These are phyloP conservation scores for Penicillium roqueforti DNA, from an alignment of 495 filamentous ascomycete genomes.

Conservation along the genomic window DNA sequence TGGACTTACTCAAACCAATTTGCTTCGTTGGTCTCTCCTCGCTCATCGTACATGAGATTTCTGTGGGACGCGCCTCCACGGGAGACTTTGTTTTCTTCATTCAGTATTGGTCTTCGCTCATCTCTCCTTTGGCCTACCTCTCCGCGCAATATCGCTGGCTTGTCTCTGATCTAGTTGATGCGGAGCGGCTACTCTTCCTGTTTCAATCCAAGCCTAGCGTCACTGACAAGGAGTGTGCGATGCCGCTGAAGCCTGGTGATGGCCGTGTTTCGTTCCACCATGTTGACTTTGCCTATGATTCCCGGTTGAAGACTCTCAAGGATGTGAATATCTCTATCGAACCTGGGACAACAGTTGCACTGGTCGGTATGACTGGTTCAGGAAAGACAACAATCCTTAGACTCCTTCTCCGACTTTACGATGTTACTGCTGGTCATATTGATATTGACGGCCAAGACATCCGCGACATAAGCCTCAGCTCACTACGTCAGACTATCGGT, in stretches of 20 bases:
- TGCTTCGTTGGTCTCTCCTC: constrained; percentile 6
- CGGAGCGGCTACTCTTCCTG: constrained; percentile 20
- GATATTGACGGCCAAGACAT: constrained; percentile 74
- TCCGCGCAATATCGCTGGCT: constrained; percentile 16
- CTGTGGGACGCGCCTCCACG: constrained; percentile 9
- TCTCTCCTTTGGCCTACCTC: constrained; percentile 14
- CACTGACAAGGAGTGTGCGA: constrained; percentile 52
- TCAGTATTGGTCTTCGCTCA: constrained; percentile 15
- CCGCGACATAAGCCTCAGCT: constrained; percentile 59
- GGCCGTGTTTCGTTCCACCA: constrained; percentile 56
- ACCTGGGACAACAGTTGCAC: constrained; percentile 62
- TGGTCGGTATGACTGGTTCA: constrained; percentile 73
- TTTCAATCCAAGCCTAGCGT: constrained; percentile 57
- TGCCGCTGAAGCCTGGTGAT: constrained; percentile 46
- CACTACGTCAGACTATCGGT: constrained; percentile 62
- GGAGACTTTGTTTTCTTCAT: constrained; percentile 21
- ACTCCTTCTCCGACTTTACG: constrained; percentile 67
- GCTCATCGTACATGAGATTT: constrained; percentile 12
- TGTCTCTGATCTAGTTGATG: constrained; percentile 18
- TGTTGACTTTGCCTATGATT: constrained; percentile 69
- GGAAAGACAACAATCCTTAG: constrained; percentile 77
- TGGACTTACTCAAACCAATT: constrained; percentile 5
- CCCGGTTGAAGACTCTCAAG: constrained; percentile 61
- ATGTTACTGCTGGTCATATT: constrained; percentile 59
- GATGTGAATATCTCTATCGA: constrained; percentile 53